phyloP scores from a whole-genome alignment of 164 flowering plant genomes.

The Aristolochia contorta region DNA sequence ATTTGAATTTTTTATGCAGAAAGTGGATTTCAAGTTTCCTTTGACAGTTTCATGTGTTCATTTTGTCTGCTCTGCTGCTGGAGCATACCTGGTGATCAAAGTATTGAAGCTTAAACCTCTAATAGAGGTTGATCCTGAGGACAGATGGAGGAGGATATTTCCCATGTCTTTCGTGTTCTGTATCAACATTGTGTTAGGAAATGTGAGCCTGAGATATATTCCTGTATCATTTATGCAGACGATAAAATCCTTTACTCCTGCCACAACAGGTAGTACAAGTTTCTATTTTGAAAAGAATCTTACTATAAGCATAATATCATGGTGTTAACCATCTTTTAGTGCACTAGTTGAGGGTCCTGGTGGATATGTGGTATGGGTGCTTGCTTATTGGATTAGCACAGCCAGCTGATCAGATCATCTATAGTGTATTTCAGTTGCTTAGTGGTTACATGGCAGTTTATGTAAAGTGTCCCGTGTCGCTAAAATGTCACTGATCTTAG shows the following conservation, averaged over 20 bases:
- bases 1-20: slow-evolving; percentile 35
- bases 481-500: too few relatives aligned
- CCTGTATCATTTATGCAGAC: slow-evolving; percentile 99
- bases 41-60: slow-evolving; percentile 84
- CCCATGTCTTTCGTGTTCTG: slow-evolving; percentile 99
- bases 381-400: too few relatives aligned
- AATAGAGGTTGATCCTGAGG: slow-evolving; percentile 81
- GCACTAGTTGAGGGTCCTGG: too few relatives aligned
- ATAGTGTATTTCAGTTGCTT: too few relatives aligned
- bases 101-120: slow-evolving; percentile 86
- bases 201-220: slow-evolving; percentile 88
- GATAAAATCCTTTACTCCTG: slow-evolving; percentile 95
- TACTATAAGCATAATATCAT: not conserved
- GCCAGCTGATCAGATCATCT: too few relatives aligned
- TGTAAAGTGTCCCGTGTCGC: too few relatives aligned
- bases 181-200: slow-evolving; percentile 90
- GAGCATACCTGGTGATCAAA: slow-evolving; percentile 76
- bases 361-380: too few relatives aligned
- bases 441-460: too few relatives aligned
- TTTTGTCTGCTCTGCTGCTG: slow-evolving; percentile 88
- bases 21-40: slow-evolving; percentile 90
- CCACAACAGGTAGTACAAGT: slow-evolving; percentile 77
- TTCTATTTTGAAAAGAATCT: not conserved
- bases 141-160: slow-evolving; percentile 94
- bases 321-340: too few relatives aligned